Conservation (phyloP, 2,329 filamentous ascomycete species). For the Fusarium verrucosum region DNA sequence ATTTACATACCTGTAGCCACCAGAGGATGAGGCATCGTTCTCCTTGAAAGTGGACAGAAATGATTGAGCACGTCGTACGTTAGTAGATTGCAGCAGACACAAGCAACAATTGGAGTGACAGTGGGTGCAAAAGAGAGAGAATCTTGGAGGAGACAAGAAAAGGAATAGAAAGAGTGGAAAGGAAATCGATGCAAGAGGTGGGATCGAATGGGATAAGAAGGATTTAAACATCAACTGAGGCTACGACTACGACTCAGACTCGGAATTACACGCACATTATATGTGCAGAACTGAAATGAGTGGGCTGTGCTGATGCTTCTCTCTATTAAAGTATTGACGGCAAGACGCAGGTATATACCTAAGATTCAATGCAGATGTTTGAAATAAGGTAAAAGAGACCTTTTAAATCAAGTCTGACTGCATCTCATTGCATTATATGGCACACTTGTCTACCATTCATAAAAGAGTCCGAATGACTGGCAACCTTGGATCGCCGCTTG, state of each 20-base stretch:
- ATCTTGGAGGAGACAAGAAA: not conserved
- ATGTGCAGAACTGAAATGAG: not conserved
- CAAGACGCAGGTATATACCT: not conserved
- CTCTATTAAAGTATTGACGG: not conserved
- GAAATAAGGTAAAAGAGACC: not conserved
- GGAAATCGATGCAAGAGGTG: conserved; percentile 1
- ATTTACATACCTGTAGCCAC: conserved; percentile 37
- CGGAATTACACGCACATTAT: conserved; percentile 8
- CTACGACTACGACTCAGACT: conserved; percentile 26
- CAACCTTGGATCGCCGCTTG: conserved; percentile 17
- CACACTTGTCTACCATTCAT: not conserved
- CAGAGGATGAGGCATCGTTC: conserved; percentile 36
- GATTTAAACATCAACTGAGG: conserved; percentile 20
- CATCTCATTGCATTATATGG: not conserved
- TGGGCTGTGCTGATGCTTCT: conserved; percentile 21
- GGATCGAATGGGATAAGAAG: conserved; percentile 8
- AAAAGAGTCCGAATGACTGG: not conserved
- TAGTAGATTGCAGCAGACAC: not conserved
- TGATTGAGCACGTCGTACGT: conserved; percentile 3
- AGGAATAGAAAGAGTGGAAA: not conserved
- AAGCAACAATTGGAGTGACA: not conserved
- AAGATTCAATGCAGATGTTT: not conserved
- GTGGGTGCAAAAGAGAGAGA: not conserved
- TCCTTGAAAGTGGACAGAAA: not conserved
- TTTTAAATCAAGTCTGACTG: not conserved